Conservation (phyloP, 169 alveolate species). For the Cryptosporidium ubiquitum region DNA sequence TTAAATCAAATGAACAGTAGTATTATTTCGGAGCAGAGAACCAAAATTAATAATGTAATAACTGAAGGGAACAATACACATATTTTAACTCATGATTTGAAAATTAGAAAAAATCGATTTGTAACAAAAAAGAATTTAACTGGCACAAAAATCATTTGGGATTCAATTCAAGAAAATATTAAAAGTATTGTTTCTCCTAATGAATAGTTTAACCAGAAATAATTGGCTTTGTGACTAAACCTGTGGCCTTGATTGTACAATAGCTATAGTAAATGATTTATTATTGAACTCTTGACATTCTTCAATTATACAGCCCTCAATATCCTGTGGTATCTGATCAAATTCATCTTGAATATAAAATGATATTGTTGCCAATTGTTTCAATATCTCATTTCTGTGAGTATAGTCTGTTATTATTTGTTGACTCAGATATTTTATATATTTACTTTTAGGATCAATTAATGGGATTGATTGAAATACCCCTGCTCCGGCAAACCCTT, state of each 20-base stretch:
- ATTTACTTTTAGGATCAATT: constrained; percentile 7
- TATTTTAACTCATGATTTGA: not conserved
- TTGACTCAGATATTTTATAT: constrained; percentile 20
- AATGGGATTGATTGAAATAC: constrained; percentile 89
- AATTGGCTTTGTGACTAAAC: constrained; percentile 2
- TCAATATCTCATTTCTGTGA: not conserved
- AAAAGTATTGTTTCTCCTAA: constrained; percentile 22
- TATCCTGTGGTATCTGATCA: constrained; percentile 46
- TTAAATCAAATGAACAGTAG: not conserved
- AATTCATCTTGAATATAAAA: constrained; percentile 70
- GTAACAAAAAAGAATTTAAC: not conserved
- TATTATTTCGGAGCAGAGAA: not conserved
- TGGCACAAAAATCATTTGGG: constrained; percentile 23
- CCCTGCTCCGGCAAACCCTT: constrained; percentile 94
- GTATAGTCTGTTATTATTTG: constrained; percentile 5
- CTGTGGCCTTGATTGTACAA: constrained; percentile 75
- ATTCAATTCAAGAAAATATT: constrained; percentile 44
- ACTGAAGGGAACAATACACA: not conserved
- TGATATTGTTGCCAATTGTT: constrained; percentile 26
- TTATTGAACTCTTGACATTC: not conserved
- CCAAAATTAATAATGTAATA: not conserved
- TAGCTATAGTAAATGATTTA: constrained; percentile 14
- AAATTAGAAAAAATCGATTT: not conserved
- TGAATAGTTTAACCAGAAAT: not conserved
- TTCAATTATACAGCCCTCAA: constrained; percentile 62